These are phyloP conservation scores for Plasmodium berghei DNA, from an alignment of 169 alveolate genomes.

Conservation along the genomic window DNA sequence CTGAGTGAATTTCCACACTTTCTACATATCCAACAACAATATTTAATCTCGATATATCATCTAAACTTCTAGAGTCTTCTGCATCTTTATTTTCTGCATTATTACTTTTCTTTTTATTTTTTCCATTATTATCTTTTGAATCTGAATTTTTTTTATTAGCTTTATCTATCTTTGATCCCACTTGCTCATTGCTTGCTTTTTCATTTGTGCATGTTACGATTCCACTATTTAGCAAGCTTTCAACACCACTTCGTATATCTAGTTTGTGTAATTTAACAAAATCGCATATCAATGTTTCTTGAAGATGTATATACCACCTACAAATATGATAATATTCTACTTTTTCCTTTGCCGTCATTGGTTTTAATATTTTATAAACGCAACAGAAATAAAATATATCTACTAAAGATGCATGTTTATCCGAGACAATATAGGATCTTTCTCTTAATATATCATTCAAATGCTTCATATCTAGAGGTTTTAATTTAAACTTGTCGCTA, in stretches of 20 bases:
- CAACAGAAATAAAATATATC: constrained; percentile 69
- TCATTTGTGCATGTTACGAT: constrained; percentile 13
- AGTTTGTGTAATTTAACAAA: constrained; percentile 40
- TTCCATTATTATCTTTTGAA: constrained; percentile 27
- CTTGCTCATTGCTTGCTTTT: not conserved
- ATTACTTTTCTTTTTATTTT: constrained; percentile 50
- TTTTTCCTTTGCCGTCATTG: constrained; percentile 57
- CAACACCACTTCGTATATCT: constrained; percentile 27
- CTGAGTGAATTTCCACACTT: constrained; percentile 84
- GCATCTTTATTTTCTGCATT: constrained; percentile 30
- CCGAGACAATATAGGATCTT: constrained; percentile 45
- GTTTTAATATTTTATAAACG: constrained; percentile 27
- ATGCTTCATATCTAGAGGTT: constrained; percentile 46
- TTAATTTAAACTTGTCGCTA: constrained; percentile 46
- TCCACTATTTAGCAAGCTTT: constrained; percentile 23
- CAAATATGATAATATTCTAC: constrained; percentile 37
- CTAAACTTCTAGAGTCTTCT: constrained; percentile 79
- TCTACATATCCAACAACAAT: constrained; percentile 81
- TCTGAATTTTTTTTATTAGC: constrained; percentile 23
- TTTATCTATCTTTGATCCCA: not conserved
- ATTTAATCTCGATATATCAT: constrained; percentile 82
- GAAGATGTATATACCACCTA: constrained; percentile 71
- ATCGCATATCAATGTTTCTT: constrained; percentile 43
- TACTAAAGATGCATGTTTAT: constrained; percentile 51
- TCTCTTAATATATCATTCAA: constrained; percentile 54